Evolutionary conservation across 78 protist species (phyloP).

Genomic region (Reticulomyxa filosa): DNA sequence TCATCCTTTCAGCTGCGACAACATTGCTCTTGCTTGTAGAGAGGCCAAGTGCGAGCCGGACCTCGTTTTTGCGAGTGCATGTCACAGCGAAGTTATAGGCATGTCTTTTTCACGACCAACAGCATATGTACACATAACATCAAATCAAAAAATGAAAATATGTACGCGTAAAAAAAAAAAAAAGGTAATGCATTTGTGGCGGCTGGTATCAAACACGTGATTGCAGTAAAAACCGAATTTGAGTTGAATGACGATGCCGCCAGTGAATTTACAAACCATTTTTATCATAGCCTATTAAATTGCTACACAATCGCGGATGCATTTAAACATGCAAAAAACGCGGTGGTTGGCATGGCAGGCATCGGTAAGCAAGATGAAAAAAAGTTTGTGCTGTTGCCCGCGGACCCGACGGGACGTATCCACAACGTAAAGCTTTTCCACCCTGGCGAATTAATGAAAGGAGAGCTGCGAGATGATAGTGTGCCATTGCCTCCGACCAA

Average conservation of each 20-base stretch:
- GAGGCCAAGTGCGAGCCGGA: too few relatives aligned
- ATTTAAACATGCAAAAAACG: not conserved
- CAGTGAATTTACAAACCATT: not conserved
- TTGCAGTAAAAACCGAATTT: not conserved
- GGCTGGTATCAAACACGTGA: conserved; percentile 3
- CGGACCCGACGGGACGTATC: too few relatives aligned
- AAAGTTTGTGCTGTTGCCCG: not conserved
- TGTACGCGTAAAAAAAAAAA: too few relatives aligned
- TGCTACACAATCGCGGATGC: not conserved
- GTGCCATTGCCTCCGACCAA: too few relatives aligned
- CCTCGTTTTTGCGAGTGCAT: conserved; percentile 2
- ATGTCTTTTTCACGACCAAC: too few relatives aligned
- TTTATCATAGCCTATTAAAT: not conserved
- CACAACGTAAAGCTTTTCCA: too few relatives aligned
- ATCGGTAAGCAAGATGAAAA: not conserved
- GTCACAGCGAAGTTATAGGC: not conserved
- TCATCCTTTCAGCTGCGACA: not conserved
- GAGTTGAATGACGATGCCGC: not conserved
- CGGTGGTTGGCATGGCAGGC: not conserved
- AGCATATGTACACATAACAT: too few relatives aligned
- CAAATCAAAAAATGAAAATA: too few relatives aligned
- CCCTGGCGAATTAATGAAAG: too few relatives aligned
- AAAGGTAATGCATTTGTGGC: not conserved
- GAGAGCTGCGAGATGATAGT: too few relatives aligned
- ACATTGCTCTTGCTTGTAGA: not conserved